phyloP scores from a whole-genome alignment of 106 monocot species.

The Iris macrosiphon region DNA sequence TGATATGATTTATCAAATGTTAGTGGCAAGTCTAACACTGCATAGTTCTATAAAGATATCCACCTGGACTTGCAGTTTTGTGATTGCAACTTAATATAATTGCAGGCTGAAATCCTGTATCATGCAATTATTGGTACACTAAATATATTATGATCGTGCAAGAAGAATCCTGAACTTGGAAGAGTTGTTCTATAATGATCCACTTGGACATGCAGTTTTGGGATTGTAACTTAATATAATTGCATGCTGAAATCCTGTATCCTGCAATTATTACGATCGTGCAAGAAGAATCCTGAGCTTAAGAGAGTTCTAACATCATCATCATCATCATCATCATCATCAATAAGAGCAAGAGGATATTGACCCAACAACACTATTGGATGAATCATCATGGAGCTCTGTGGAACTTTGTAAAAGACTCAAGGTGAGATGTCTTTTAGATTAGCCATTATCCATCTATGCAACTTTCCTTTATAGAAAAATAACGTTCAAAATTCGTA shows the following conservation, averaged over 20 bases:
- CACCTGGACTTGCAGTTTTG: too few relatives aligned
- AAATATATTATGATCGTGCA: slow-evolving; percentile 68
- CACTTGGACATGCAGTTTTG: too few relatives aligned
- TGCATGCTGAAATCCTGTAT: slow-evolving; percentile 59
- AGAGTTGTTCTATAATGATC: slow-evolving; percentile 59
- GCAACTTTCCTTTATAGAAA: too few relatives aligned
- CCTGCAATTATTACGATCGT: slow-evolving; percentile 61
- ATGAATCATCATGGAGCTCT: slow-evolving; percentile 61
- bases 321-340: slow-evolving; percentile 69
- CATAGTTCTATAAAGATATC: too few relatives aligned
- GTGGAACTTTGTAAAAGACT: slow-evolving; percentile 48
- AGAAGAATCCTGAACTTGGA: slow-evolving; percentile 54
- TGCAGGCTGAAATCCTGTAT: slow-evolving; percentile 60
- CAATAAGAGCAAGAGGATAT: slow-evolving; percentile 36
- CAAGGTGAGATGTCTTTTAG: too few relatives aligned
- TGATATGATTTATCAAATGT: too few relatives aligned
- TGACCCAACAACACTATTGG: slow-evolving; percentile 22
- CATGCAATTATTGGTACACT: slow-evolving; percentile 66
- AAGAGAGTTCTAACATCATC: too few relatives aligned
- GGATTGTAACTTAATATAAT: neutral
- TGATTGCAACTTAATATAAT: neutral
- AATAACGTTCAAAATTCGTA: too few relatives aligned
- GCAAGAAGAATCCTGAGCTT: slow-evolving; percentile 67
- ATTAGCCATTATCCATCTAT: too few relatives aligned
- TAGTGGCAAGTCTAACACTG: too few relatives aligned